These are phyloP conservation scores for Xylaria multiplex DNA, from an alignment of 2,329 filamentous ascomycete genomes.

Conservation along the genomic window DNA sequence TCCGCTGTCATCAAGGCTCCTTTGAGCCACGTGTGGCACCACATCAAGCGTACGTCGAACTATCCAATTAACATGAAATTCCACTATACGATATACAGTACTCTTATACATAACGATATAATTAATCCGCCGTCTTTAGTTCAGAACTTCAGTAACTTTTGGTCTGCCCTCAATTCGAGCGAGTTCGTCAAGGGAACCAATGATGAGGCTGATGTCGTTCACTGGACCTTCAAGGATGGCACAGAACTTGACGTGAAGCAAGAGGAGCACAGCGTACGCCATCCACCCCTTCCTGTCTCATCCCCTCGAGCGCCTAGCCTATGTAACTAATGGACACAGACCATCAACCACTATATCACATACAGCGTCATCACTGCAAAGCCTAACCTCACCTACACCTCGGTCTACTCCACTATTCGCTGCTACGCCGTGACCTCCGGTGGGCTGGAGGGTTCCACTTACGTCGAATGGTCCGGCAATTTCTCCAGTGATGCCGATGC, in stretches of 20 bases:
- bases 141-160: conserved; percentile 74
- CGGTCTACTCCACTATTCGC: conserved; percentile 73
- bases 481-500: conserved; percentile 77
- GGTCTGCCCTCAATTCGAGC: conserved; percentile 68
- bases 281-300: not conserved
- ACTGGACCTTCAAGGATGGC: conserved; percentile 77
- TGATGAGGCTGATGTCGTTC: conserved; percentile 73
- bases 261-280: conserved; percentile 75
- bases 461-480: conserved; percentile 74
- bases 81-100: no score
- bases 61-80: not conserved
- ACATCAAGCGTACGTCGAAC: conserved; percentile 68
- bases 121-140: conserved; percentile 48
- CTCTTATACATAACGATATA: no score
- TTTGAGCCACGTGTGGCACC: conserved; percentile 75
- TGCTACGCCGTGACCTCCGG: conserved; percentile 74
- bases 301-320: no score
- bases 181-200: conserved; percentile 71
- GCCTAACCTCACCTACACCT: conserved; percentile 73
- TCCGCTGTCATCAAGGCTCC: conserved; percentile 74
- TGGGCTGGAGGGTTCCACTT: conserved; percentile 70
- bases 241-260: conserved; percentile 77
- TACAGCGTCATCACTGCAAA: conserved; percentile 75
- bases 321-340: conserved; percentile 52
- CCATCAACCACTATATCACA: conserved; percentile 79